A percentile compares a stretch with the other conserved stretches of the same genome.
Evolutionary conservation across 306 rosid species (phyloP).

Genomic region (Datisca glomerata): DNA sequence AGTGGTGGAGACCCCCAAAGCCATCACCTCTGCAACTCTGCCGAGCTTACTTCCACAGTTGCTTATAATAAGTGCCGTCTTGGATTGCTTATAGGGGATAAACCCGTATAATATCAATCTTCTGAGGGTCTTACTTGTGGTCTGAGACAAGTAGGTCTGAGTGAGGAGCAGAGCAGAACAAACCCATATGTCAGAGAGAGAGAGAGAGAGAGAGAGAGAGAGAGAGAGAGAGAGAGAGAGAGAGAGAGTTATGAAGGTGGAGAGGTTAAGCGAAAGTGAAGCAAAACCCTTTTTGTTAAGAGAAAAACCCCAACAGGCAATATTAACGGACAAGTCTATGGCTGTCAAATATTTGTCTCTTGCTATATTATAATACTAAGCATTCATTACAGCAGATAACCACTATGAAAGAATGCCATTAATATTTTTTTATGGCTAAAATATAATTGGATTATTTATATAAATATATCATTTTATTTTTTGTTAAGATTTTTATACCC

Average conservation of each 20-base stretch:
- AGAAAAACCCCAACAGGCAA: no score
- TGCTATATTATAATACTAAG: no score
- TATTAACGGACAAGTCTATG: no score
- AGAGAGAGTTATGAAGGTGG: constrained; percentile 21
- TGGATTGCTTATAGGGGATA: constrained; percentile 13
- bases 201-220: constrained; percentile 10
- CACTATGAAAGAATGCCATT: no score
- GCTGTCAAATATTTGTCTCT: no score
- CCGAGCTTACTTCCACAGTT: constrained; percentile 39
- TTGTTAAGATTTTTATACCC: no score
- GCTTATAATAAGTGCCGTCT: constrained; percentile 29
- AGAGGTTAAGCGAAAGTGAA: no score
- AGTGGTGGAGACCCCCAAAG: constrained; percentile 53
- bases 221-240: constrained; percentile 3
- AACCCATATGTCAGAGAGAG: constrained; percentile 14
- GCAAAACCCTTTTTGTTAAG: no score
- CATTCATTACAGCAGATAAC: no score
- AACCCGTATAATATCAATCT: constrained; percentile 8
- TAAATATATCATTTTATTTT: no score
- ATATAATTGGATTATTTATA: no score
- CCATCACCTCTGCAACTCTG: constrained; percentile 31
- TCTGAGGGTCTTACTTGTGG: constrained; percentile 9
- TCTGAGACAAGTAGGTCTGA: constrained; percentile 19
- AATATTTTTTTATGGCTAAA: no score
- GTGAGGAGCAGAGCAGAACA: constrained; percentile 14